Evolutionary conservation across 2,329 filamentous ascomycete genomes (phyloP).

Genomic region (Mariannaea elegans): DNA sequence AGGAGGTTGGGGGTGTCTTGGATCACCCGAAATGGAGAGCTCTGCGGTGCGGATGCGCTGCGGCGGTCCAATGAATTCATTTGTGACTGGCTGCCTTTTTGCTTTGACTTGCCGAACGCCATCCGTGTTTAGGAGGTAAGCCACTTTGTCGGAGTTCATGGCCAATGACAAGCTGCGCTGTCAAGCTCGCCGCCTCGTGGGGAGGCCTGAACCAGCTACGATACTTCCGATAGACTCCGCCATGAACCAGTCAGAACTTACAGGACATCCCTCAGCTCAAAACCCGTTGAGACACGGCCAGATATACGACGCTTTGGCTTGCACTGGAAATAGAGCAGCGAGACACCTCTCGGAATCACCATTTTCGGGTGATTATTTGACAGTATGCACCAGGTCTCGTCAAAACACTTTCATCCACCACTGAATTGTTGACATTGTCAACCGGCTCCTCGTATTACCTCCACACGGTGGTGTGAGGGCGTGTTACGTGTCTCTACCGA

Average conservation of each 20-base stretch:
- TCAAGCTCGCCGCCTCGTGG: slow-evolving; percentile 1
- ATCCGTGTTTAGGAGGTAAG: slow-evolving; percentile 14
- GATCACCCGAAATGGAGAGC: slow-evolving; percentile 15
- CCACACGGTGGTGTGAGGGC: slow-evolving; percentile 1
- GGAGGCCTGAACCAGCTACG: slow-evolving; percentile 11
- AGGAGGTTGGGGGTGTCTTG: slow-evolving; percentile 16
- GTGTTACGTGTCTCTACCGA: not conserved
- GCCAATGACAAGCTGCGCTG: slow-evolving; percentile 6
- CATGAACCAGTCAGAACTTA: slow-evolving; percentile 6
- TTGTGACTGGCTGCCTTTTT: not conserved
- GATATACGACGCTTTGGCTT: slow-evolving; percentile 2
- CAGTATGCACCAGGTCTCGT: too few relatives aligned
- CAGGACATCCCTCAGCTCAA: not conserved
- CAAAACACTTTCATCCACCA: not conserved
- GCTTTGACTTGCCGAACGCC: slow-evolving; percentile 13
- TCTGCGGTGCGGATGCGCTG: slow-evolving; percentile 11
- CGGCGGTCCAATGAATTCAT: slow-evolving; percentile 5
- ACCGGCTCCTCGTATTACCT: slow-evolving; percentile 10
- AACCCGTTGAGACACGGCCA: not conserved
- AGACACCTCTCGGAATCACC: not conserved
- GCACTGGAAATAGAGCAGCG: slow-evolving; percentile 1
- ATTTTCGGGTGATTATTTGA: too few relatives aligned
- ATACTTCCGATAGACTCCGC: slow-evolving; percentile 3
- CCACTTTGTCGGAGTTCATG: slow-evolving; percentile 3
- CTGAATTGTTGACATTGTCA: not conserved